Evolutionary conservation across 352 stramenopile species (phyloP), one percentile per base, ranked within the genome.

Genomic region (Peronospora tabacina): DNA sequence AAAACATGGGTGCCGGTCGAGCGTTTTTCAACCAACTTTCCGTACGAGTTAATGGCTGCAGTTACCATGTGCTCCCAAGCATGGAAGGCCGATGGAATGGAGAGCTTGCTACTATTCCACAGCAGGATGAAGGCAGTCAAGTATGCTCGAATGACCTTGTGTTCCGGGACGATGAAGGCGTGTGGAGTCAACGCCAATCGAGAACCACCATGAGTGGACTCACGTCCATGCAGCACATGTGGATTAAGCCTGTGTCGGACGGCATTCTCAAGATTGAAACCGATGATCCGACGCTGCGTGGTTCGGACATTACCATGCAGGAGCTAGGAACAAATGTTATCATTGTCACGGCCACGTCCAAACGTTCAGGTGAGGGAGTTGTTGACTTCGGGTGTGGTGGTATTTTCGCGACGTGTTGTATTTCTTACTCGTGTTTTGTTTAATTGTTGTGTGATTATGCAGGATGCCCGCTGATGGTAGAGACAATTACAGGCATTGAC

Each of bases 1-100:
- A 90, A 55, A 85, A 87, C 24, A 49, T 49, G 41, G 62, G 58
- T 0, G 55, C 68, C 3, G 75, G 66, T 19, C 71, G 82, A 10
- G 70, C 75, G 9, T 94, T 94, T 44, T 94, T 92, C 64, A 94
- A 88, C 49, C 82, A 94, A 54, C 53, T 94, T 20, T 94, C 83
- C 4, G 81, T 94, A 40, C 79, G 80, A 17, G 81, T 92, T 26
- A 91, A 82, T 54, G 81, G 79, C 17, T 94, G 81, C 64, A 91
- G 63, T 51, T 94, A 74, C 58, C 81, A 94, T 55, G 82, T 94
- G 17, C 58, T 94, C 22, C 83, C 83, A 22, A 88, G 75, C 43
- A 82, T 92, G 61, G 83, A 94, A 59, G 83, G 83, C 4, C 76
- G 83, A 12, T 94, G 83, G 83, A 94, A 94, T 40, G 83, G 83